Evolutionary conservation across 148 eudicot genomes (phyloP).

Genomic region (Rhododendron griersonianum): DNA sequence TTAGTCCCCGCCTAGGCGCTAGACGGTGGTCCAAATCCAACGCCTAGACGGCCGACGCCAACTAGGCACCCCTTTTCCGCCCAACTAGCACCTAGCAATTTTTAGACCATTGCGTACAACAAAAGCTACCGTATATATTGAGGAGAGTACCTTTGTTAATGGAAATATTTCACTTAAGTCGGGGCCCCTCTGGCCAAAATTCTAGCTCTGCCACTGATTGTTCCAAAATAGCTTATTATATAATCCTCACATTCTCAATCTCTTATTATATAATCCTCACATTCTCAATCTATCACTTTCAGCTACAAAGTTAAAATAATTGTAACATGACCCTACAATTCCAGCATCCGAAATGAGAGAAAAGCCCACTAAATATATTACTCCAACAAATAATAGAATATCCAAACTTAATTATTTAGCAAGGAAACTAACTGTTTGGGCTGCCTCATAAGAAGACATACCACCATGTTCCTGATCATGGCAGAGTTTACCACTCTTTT

Average conservation of each 20-base stretch:
- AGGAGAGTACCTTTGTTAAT: too few relatives aligned
- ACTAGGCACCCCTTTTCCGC: too few relatives aligned
- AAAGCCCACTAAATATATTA: not conserved
- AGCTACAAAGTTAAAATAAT: not conserved
- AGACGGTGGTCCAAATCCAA: too few relatives aligned
- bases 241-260: not conserved
- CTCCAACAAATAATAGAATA: not conserved
- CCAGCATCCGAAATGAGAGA: not conserved
- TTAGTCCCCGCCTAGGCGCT: too few relatives aligned
- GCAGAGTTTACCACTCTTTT: not conserved
- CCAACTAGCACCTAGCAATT: too few relatives aligned
- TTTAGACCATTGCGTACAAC: too few relatives aligned
- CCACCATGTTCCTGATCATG: not conserved
- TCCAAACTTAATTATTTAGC: not conserved
- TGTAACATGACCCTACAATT: not conserved
- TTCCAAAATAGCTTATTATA: not conserved
- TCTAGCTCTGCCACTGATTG: too few relatives aligned
- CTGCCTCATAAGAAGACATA: not conserved
- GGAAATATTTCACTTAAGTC: too few relatives aligned
- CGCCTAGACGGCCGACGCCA: too few relatives aligned
- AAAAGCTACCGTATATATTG: too few relatives aligned
- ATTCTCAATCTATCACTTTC: not conserved
- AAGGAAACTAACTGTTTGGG: not conserved
- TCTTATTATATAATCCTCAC: not conserved
- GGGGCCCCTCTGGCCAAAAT: too few relatives aligned